A percentile compares a stretch with the other conserved stretches of the same genome.
Conservation (phyloP, 306 rosid genomes). For the Gillenia trifoliata region DNA sequence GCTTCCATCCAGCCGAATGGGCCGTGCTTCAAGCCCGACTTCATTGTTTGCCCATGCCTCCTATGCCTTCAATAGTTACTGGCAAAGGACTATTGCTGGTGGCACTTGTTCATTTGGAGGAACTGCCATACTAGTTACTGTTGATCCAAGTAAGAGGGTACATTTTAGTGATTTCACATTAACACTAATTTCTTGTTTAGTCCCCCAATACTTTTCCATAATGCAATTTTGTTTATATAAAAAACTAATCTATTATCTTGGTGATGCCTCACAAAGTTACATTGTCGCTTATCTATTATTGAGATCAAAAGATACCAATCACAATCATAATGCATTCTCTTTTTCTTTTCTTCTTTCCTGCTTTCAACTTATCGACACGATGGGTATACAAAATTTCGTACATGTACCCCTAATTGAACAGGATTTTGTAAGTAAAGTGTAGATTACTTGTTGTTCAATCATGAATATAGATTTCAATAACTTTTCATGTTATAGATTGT, state of each 20-base stretch:
- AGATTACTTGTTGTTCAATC: not conserved
- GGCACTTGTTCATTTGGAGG: constrained; percentile 87
- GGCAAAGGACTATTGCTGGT: constrained; percentile 79
- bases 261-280: not conserved
- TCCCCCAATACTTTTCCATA: not conserved
- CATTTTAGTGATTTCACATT: not conserved
- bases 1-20: constrained; percentile 60
- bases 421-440: constrained; percentile 14
- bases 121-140: constrained; percentile 70
- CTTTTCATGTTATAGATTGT: not conserved
- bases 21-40: constrained; percentile 64
- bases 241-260: not conserved
- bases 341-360: not conserved
- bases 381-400: not conserved
- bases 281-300: no score
- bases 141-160: constrained; percentile 64
- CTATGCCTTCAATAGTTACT: constrained; percentile 79
- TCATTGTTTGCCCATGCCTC: constrained; percentile 75
- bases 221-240: not conserved
- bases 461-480: not conserved
- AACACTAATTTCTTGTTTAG: not conserved
- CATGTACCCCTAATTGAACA: not conserved
- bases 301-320: not conserved
- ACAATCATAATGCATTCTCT: not conserved
- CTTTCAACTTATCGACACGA: not conserved